Base-by-base conservation (phyloP, 23 red algal genomes). In the Pyropia yezoensis region DNA sequence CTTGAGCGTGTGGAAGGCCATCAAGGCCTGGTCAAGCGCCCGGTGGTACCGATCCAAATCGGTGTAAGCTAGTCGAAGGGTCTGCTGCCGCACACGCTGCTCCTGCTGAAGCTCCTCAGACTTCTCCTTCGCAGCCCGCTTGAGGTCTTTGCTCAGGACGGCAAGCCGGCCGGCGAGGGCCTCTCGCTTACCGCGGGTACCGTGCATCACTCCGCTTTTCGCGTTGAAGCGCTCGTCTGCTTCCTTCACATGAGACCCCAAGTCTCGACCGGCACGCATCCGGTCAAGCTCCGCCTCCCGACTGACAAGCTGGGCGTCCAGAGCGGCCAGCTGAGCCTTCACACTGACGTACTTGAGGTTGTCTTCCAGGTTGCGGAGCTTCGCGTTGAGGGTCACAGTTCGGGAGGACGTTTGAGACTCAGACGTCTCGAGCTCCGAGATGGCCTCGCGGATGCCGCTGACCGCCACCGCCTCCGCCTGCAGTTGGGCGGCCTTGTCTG, bases 1-100 rank as follows among this genome's bases (percentile, higher is more conserved):
- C 66, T 98, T 98, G 26, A 98, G 33, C 2, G 77, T 72, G 63
- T 98, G 94, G 66, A 83, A 98, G 45, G 78, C 68, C 76, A 98
- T 88, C 49, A 98, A 32, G 3, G 94, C 87, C 70, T 80, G 86
- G 63, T 98, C 94, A 11, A 98, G 80, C n/a, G 85, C 94, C 20
- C 76, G 75, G 22, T 98, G 76, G 39, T 91, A 90, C 32, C 74
- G 61, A 19, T 87, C 80, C 6, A 98, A 68, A 61, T 98, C 94
- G 18, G 53, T 57, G 12, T 62, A 63, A 18, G 81, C 88, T 11
- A 91, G 65, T 45, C 91, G 86, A 22, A 85, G 67, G 14, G 85
- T 82, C 54, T 87, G 77, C 54, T 77, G 63, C 17, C 70, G 65
- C 25, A 90, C 67, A n/a, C 71, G 56, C 12, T 34, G 62, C 54